Percentiles rank a stretch among this genome's conserved stretches.
phyloP scores from a whole-genome alignment of 306 rosid species.

The Calophaca sinica region DNA sequence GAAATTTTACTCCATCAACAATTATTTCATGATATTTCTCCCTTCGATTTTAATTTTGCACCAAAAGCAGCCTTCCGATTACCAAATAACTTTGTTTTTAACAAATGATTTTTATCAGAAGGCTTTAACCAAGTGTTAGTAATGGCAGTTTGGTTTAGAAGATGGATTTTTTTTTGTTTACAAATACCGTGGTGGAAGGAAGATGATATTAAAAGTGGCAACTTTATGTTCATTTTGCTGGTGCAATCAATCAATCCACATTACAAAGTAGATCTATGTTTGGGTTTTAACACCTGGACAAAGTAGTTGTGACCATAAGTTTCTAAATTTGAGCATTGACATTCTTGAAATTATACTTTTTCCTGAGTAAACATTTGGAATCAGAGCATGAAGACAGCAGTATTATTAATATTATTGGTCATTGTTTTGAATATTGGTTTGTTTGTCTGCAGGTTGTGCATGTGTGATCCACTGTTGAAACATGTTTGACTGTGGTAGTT shows the following conservation, averaged over 20 bases:
- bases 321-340: slow-evolving; percentile 22
- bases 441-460: slow-evolving; percentile 52
- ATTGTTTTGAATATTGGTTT: slow-evolving; percentile 33
- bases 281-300: slow-evolving; percentile 24
- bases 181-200: not conserved
- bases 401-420: not conserved
- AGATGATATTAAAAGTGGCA: not conserved
- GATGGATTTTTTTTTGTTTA: not conserved
- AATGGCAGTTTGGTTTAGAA: not conserved
- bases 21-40: not conserved
- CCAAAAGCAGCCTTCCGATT: not conserved
- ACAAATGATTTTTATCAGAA: not conserved
- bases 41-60: slow-evolving; percentile 11
- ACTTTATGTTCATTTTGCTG: slow-evolving; percentile 1
- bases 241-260: not conserved
- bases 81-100: not conserved
- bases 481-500: slow-evolving; percentile 73
- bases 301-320: not conserved
- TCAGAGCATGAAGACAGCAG: not conserved
- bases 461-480: slow-evolving; percentile 53
- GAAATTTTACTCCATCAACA: not conserved
- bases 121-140: slow-evolving; percentile 27
- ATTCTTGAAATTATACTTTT: slow-evolving; percentile 23
- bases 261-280: slow-evolving; percentile 8
- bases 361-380: slow-evolving; percentile 16